Percentiles rank a stretch among this genome's conserved stretches.
Evolutionary conservation across 2,329 filamentous ascomycete species (phyloP).

Genomic region (Paramyrothecium sp.): DNA sequence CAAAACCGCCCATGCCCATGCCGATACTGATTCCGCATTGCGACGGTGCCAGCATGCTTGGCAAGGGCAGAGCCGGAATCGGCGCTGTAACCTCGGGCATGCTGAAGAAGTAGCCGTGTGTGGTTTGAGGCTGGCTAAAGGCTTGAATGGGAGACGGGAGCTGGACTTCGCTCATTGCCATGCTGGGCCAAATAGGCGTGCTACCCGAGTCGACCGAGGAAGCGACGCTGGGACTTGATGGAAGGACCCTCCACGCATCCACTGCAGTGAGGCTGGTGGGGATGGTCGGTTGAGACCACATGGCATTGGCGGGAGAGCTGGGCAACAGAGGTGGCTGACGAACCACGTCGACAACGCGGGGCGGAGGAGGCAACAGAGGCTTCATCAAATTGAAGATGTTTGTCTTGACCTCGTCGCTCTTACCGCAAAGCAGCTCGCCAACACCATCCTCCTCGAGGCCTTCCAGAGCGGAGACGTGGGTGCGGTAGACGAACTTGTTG

Average conservation of each 20-base stretch:
- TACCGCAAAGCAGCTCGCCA: constrained; percentile 87
- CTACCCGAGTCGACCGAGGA: constrained; percentile 69
- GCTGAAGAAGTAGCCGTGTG: constrained; percentile 76
- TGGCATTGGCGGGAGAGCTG: constrained; percentile 73
- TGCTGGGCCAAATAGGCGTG: constrained; percentile 74
- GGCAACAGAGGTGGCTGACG: constrained; percentile 83
- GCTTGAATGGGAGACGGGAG: constrained; percentile 77
- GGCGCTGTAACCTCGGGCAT: constrained; percentile 72
- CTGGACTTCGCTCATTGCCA: constrained; percentile 72
- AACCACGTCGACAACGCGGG: constrained; percentile 84
- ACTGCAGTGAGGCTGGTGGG: constrained; percentile 65
- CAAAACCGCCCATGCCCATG: constrained; percentile 62
- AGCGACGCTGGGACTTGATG: constrained; percentile 81
- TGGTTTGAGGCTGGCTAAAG: constrained; percentile 71
- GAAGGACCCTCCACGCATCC: constrained; percentile 87
- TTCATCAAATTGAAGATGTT: constrained; percentile 83
- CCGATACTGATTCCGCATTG: constrained; percentile 80
- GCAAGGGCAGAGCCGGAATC: constrained; percentile 75
- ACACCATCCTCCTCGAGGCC: constrained; percentile 95
- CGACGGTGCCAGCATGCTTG: constrained; percentile 75
- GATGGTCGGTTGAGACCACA: constrained; percentile 76
- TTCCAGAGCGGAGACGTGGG: constrained; percentile 84
- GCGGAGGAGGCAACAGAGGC: constrained; percentile 81
- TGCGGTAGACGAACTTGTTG: constrained; percentile 96
- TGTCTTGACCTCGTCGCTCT: constrained; percentile 90